Percentiles rank a stretch among this genome's conserved stretches.
phyloP scores from a whole-genome alignment of 139 green algal genomes.

The Haematococcus lacustris region DNA sequence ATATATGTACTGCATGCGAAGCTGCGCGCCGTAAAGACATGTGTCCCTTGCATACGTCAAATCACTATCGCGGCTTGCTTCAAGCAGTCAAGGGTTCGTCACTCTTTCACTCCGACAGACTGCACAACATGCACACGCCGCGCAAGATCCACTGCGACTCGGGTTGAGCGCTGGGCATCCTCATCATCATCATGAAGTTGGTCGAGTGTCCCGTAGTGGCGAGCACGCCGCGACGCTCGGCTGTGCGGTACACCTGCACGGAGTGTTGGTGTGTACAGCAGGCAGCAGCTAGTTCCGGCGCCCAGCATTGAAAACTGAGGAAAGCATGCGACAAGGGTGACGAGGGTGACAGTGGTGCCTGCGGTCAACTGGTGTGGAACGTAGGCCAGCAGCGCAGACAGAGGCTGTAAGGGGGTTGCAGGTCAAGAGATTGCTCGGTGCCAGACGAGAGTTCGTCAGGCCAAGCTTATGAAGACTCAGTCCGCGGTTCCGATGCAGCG shows the following conservation, averaged over 20 bases:
- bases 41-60: not conserved
- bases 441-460: no score
- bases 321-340: no score
- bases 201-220: slow-evolving; percentile 74
- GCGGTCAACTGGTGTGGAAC: no score
- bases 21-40: not conserved
- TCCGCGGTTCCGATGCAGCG: no score
- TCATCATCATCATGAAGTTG: slow-evolving; percentile 77
- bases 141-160: slow-evolving; percentile 61
- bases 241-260: slow-evolving; percentile 78
- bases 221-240: slow-evolving; percentile 42
- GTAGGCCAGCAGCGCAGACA: slow-evolving; percentile 70
- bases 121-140: slow-evolving; percentile 58
- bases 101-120: slow-evolving; percentile 10
- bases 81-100: not conserved
- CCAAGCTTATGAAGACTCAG: no score
- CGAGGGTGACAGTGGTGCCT: no score
- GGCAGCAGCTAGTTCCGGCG: slow-evolving; percentile 45
- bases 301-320: slow-evolving; percentile 55
- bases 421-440: no score
- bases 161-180: slow-evolving; percentile 45
- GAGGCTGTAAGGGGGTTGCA: slow-evolving; percentile 45
- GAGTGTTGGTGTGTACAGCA: no score
- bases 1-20: no score
- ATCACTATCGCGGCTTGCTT: not conserved